These are phyloP conservation scores for Chernovozyma sophiae-reginae DNA, from an alignment of 1,139 yeast genomes.

Conservation along the genomic window DNA sequence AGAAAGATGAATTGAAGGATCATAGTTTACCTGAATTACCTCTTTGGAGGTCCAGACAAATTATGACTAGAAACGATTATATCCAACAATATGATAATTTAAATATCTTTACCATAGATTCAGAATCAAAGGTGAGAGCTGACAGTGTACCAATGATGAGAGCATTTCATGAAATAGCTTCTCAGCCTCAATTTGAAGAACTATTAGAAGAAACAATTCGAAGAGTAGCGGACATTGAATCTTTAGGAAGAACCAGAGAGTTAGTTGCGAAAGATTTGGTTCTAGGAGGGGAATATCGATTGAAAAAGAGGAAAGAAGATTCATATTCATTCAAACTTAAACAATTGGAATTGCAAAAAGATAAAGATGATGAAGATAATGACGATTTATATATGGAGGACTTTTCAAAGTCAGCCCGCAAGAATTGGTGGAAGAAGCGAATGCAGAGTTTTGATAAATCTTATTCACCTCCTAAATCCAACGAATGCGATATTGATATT, in stretches of 20 bases:
- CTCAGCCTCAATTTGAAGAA: conserved; percentile 67
- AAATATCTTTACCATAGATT: conserved; percentile 76
- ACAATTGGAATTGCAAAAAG: neutral
- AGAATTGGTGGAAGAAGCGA: conserved; percentile 46
- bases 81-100: conserved; percentile 71
- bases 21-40: conserved; percentile 71
- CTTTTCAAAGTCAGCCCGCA: conserved; percentile 32
- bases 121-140: conserved; percentile 69
- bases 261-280: conserved; percentile 69
- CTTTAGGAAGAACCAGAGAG: conserved; percentile 77
- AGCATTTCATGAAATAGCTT: conserved; percentile 75
- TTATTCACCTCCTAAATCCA: conserved; percentile 14
- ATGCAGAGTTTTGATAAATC: conserved; percentile 31
- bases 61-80: conserved; percentile 82
- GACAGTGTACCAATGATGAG: conserved; percentile 89
- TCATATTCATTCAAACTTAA: conserved; percentile 12
- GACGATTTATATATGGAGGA: conserved; percentile 37
- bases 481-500: conserved; percentile 4
- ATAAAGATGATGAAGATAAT: conserved; percentile 23
- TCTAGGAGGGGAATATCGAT: conserved; percentile 44
- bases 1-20: conserved; percentile 22
- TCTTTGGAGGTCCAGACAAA: conserved; percentile 77
- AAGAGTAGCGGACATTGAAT: conserved; percentile 71
- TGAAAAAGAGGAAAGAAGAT: conserved; percentile 15
- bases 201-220: conserved; percentile 67